A percentile compares a stretch with the other conserved stretches of the same genome.
Evolutionary conservation across 306 rosid species (phyloP).

Genomic region (Sindora glabra): DNA sequence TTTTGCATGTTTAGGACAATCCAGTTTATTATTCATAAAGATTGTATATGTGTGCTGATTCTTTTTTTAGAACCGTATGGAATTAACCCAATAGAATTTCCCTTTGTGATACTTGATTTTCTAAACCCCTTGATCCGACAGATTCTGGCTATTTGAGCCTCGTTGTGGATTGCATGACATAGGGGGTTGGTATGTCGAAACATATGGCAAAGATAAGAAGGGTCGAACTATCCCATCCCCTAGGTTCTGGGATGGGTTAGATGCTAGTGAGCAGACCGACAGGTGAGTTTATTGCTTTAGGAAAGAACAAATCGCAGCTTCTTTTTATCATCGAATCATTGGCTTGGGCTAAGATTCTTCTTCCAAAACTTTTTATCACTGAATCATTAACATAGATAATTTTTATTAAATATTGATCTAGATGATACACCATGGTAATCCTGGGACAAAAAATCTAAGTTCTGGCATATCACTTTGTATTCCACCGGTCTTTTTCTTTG

Average conservation of each 20-base stretch:
- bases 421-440: neutral
- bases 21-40: slow-evolving; percentile 5
- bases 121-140: slow-evolving; percentile 29
- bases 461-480: neutral
- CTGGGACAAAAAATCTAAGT: neutral
- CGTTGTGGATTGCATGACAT: slow-evolving; percentile 90
- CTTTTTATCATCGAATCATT: neutral
- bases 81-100: neutral
- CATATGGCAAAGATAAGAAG: slow-evolving; percentile 75
- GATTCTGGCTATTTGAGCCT: slow-evolving; percentile 98
- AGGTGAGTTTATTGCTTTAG: slow-evolving; percentile 31
- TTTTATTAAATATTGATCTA: neutral
- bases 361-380: neutral
- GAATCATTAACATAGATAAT: neutral
- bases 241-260: slow-evolving; percentile 78
- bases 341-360: neutral
- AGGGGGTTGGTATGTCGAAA: slow-evolving; percentile 96
- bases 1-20: neutral
- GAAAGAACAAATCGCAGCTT: neutral
- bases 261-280: slow-evolving; percentile 40
- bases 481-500: slow-evolving; percentile 1
- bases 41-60: too few species aligned
- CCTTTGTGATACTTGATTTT: slow-evolving; percentile 5
- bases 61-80: too few species aligned
- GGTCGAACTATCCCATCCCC: slow-evolving; percentile 66